Conservation (phyloP, 2,329 filamentous ascomycete species). For the Verticillium isaacii region DNA sequence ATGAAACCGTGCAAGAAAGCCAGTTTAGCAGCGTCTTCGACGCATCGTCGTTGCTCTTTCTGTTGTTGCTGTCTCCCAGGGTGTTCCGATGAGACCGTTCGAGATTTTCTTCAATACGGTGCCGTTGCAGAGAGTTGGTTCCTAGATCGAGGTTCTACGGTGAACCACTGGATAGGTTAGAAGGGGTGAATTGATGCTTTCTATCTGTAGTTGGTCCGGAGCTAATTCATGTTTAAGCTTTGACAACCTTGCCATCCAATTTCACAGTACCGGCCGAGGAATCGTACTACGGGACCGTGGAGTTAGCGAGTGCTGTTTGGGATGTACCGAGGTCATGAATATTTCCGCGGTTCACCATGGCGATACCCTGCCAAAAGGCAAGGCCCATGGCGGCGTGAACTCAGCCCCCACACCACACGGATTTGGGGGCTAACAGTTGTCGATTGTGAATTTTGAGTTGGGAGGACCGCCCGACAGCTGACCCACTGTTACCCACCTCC, state of each 20-base stretch:
- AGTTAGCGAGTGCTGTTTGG: background rate
- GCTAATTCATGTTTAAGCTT: conserved; percentile 21
- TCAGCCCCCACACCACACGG: too few relatives aligned
- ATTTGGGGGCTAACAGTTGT: too few relatives aligned
- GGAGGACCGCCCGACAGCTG: too few relatives aligned
- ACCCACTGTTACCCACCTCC: too few relatives aligned
- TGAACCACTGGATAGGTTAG: conserved; percentile 3
- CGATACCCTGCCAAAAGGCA: conserved; percentile 21
- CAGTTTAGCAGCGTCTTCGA: conserved; percentile 13
- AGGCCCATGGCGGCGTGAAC: conserved; percentile 10
- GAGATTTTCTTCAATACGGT: conserved; percentile 17
- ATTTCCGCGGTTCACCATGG: conserved; percentile 25
- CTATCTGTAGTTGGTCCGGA: conserved; percentile 13
- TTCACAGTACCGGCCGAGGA: conserved; percentile 16
- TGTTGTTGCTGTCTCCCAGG: background rate
- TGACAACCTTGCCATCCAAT: conserved; percentile 19
- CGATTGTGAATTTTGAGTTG: too few relatives aligned
- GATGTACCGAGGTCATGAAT: background rate
- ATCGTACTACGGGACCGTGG: conserved; percentile 29
- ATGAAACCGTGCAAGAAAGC: conserved; percentile 20
- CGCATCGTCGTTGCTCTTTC: conserved; percentile 4
- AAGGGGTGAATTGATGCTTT: background rate
- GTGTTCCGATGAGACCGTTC: conserved; percentile 13
- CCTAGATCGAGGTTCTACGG: background rate
- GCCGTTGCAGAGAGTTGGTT: conserved; percentile 18